These are phyloP conservation scores for Pythium sukuiense DNA, from an alignment of 352 stramenopile species.

Conservation along the genomic window DNA sequence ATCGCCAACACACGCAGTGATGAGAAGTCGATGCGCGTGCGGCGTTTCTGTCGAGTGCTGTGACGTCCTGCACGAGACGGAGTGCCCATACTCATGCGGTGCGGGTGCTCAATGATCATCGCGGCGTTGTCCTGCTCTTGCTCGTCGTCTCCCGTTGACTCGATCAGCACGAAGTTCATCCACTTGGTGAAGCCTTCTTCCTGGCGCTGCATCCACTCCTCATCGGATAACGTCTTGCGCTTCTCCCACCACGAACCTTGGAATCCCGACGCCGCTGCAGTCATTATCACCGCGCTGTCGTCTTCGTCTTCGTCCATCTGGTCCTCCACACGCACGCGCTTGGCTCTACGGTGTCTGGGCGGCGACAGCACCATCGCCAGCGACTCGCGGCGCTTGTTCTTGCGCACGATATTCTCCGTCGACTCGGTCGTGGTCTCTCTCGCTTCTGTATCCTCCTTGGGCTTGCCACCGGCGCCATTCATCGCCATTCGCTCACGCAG, in stretches of 20 bases:
- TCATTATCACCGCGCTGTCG: constrained; percentile 13
- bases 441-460: neutral
- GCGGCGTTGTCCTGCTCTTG: constrained; percentile 20
- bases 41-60: constrained; percentile 21
- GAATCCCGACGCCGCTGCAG: constrained; percentile 21
- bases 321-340: constrained; percentile 18
- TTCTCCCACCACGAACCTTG: constrained; percentile 75
- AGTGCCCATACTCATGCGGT: constrained; percentile 11
- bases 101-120: constrained; percentile 21
- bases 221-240: constrained; percentile 63
- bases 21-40: constrained; percentile 48
- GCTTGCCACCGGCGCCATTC: neutral
- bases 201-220: constrained; percentile 82
- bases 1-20: constrained; percentile 70
- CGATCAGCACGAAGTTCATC: constrained; percentile 86
- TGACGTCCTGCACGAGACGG: neutral
- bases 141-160: constrained; percentile 42
- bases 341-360: constrained; percentile 20
- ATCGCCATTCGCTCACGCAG: constrained; percentile 16
- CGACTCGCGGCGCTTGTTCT: constrained; percentile 22
- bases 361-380: constrained; percentile 20
- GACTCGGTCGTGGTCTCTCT: constrained; percentile 1
- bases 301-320: neutral
- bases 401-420: constrained; percentile 1
- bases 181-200: constrained; percentile 82